Base-by-base conservation (phyloP, 306 rosid species). In the Gleditsia sinensis region DNA sequence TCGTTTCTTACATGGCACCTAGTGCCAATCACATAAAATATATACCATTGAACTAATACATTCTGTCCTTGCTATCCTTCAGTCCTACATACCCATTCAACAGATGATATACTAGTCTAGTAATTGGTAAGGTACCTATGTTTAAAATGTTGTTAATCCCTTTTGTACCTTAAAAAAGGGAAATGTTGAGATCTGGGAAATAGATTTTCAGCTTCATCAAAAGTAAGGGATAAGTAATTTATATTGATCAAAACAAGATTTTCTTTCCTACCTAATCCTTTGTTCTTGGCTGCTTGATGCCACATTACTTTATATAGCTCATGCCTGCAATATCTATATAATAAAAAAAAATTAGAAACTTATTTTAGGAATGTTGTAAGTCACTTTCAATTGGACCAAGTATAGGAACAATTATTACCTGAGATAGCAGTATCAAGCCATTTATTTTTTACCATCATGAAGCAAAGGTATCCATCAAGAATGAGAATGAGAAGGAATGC, bases 281-380 rank as follows among this genome's bases (percentile, higher is more conserved):
- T 20, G 58, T 46, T 56, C 36, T 68, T 75, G 46, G 63, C 68
- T 45, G 49, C 33, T 63, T 62, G 33, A 76, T 45, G 70, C 25
- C n/a, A 24, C 30, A 45, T 17, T 13, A 25, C 46, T 28, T 67
- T 27, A 43, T 33, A 69, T 63, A 48, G 17, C 64, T 20, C 66
- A 20, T 33, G 69, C 79, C 74, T 66, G 81, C 77, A 75, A 50
- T 81, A 43, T 66, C 53, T n/a, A 8, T 20, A 65, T 0, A 66
- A n/a, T n/a, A n/a, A n/a, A n/a, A n/a, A n/a, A n/a, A n/a, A n/a
- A n/a, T n/a, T n/a, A n/a, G n/a, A n/a, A n/a, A n/a, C 40, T 66
- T 27, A 14, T n/a, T 24, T 25, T 5, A 27, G 23, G n/a, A 63
- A 64, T 16, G 79, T 75, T 25, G 49, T 13, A n/a, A 23, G 39